Base-by-base conservation (phyloP, 2,329 filamentous ascomycete genomes). In the Aureobasidium uvarum region DNA sequence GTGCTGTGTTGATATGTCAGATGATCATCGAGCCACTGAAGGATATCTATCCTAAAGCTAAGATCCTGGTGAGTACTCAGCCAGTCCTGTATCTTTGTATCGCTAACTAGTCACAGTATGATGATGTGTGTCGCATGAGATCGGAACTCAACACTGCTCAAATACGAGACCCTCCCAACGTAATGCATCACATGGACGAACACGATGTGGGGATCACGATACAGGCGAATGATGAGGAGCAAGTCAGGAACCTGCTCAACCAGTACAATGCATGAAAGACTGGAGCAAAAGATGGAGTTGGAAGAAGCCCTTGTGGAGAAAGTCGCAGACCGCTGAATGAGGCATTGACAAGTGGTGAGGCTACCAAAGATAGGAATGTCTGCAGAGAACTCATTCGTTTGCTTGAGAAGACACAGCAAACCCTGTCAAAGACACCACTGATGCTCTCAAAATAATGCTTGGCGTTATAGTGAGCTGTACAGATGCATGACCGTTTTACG, bases 31-130 rank as follows among this genome's bases (percentile, higher is more conserved):
- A 52, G 13, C 59, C 59, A 4, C 36, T 62, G 36, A 62, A 62
- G n/a, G 59, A 51, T 23, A 62, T 62, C n/a, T 62, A 51, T n/a
- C 46, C 59, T 7, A 62, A 62, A 8, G 59, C 59, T 5, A 62
- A 52, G 36, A 51, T 62, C 23, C 33, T 62, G 23, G 59, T 62
- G 20, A 43, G 59, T 62, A 28, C 2, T 16, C 10, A 14, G 3
- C 6, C 20, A 14, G 3, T 16, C 7, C 11, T 23, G 8, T n/a
- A 2, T 3, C 3, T 5, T n/a, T 39, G 5, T 31, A 11, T 14
- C 20, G 20, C 58, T 62, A 10, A 62, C 5, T 13, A 28, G 2
- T 18, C 7, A 20, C 14, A 62, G 59, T 52, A 62, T 11, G 59
- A 52, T 31, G 59, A 62, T 25, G 59, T 62, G 2, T 62, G 59